These are phyloP conservation scores for Candida hungchunana DNA, from an alignment of 805 yeast species.

Conservation along the genomic window DNA sequence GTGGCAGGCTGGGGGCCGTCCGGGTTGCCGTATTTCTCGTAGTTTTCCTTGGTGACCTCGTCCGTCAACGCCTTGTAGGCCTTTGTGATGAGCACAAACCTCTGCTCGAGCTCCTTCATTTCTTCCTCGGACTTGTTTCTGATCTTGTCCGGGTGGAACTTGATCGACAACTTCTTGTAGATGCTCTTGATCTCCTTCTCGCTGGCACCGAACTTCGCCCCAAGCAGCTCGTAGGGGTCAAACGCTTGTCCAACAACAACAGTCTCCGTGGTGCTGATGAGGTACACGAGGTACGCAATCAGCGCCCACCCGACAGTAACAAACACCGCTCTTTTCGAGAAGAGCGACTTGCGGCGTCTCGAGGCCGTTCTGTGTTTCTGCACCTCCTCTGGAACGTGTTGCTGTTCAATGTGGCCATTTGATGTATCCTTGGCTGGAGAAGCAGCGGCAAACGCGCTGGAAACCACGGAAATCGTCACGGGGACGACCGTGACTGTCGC, in stretches of 20 bases:
- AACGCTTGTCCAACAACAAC: slow-evolving; percentile 49
- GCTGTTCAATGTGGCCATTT: slow-evolving; percentile 8
- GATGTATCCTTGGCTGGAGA: neutral
- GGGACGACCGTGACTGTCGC: slow-evolving; percentile 24
- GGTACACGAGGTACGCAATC: slow-evolving; percentile 37
- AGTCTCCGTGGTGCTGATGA: slow-evolving; percentile 29
- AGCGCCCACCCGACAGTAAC: slow-evolving; percentile 25
- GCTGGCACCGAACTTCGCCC: slow-evolving; percentile 59
- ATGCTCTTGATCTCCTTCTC: slow-evolving; percentile 73
- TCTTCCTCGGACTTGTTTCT: slow-evolving; percentile 53
- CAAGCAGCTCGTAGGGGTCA: slow-evolving; percentile 90
- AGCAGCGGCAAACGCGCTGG: slow-evolving; percentile 1
- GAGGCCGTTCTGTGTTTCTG: too few species aligned
- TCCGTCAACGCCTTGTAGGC: slow-evolving; percentile 96
- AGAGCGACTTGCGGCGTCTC: too few species aligned
- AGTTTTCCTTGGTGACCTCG: slow-evolving; percentile 77
- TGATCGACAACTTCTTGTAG: slow-evolving; percentile 82
- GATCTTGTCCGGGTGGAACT: slow-evolving; percentile 92
- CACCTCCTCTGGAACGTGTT: slow-evolving; percentile 8
- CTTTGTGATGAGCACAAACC: slow-evolving; percentile 75
- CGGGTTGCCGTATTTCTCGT: slow-evolving; percentile 88
- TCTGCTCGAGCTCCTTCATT: slow-evolving; percentile 59
- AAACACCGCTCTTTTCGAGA: slow-evolving; percentile 17
- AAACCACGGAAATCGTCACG: slow-evolving; percentile 15
- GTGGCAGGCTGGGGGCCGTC: slow-evolving; percentile 91